Evolutionary conservation across 2,329 filamentous ascomycete genomes (phyloP), one percentile per base, ranked within the genome.

Genomic region (Esteya vermicola): DNA sequence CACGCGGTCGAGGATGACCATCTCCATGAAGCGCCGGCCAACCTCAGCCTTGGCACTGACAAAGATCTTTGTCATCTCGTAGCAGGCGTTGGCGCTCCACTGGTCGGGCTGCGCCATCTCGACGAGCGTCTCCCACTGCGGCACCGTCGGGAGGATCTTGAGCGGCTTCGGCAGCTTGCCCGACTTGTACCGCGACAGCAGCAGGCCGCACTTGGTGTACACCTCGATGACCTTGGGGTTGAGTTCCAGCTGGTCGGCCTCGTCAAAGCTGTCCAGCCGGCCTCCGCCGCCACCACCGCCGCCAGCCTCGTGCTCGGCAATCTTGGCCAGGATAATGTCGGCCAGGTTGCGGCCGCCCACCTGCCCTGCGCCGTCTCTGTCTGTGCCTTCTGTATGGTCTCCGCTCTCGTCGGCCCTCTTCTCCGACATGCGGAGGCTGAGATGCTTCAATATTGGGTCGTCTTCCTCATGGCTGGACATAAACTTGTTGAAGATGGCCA

Each of bases 111-210:
- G 42, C 5, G 46, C 21, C 10, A 50, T 45, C 42, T 50, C 48
- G 2, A 51, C 13, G 18, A 51, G 44, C 32, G 46, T 45, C 38
- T 82, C 18, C 85, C 88, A 96, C 52, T 91, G 77, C 8, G 86
- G 86, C 13, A 96, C 75, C 1, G 86, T 88, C 3, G 91, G 91
- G 9, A 98, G 72, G 48, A 96, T 86, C 62, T 96, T 96, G 70
- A 98, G 93, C 1, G 89, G 89, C 61, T 98, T 98, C 18, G 91
- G 91, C 25, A 98, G 71, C 49, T 89, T 89, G n/a, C 91, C 91
- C 13, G 83, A 89, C 62, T 93, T 94, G 67, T 38, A 96, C 48
- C 89, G 77, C 21, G 85, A 86, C 43, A 98, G 71, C 45, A 96
- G 81, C 49, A 88, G 68, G 45, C 88, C 89, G 50, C 23, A 84